Evolutionary conservation across 2,329 filamentous ascomycete genomes (phyloP).

Genomic region (Epichloe gansuensis): DNA sequence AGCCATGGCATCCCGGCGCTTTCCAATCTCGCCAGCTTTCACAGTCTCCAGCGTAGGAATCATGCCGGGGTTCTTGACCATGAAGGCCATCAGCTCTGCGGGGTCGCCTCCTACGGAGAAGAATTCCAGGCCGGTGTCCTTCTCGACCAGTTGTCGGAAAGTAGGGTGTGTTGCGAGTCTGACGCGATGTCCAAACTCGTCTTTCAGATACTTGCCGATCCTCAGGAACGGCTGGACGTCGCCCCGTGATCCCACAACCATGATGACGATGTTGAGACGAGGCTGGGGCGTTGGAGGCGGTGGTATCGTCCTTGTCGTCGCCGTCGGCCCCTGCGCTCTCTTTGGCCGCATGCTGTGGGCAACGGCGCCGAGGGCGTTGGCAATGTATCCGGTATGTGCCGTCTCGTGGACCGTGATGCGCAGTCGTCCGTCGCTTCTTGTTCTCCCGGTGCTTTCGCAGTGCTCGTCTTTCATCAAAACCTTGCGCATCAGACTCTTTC

Average conservation of each 20-base stretch:
- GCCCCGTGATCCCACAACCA: conserved; percentile 70
- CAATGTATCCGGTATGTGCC: conserved; percentile 56
- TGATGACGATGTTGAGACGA: conserved; percentile 65
- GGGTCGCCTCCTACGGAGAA: conserved; percentile 72
- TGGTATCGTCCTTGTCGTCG: conserved; percentile 13
- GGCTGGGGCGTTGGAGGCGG: conserved; percentile 26
- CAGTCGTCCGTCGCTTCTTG: conserved; percentile 58
- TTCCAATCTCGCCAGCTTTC: conserved; percentile 59
- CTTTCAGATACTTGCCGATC: conserved; percentile 59
- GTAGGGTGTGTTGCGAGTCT: conserved; percentile 68
- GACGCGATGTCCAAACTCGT: conserved; percentile 61
- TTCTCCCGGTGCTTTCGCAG: conserved; percentile 50
- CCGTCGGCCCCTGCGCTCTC: background rate
- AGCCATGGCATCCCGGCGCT: conserved; percentile 56
- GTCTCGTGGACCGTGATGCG: conserved; percentile 63
- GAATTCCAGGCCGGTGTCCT: conserved; percentile 64
- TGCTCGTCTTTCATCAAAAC: conserved; percentile 37
- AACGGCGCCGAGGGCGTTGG: conserved; percentile 58
- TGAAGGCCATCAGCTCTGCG: conserved; percentile 73
- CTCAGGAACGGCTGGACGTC: conserved; percentile 73
- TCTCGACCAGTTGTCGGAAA: conserved; percentile 63
- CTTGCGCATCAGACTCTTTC: conserved; percentile 1
- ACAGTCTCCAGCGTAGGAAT: conserved; percentile 64
- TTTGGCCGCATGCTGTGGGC: conserved; percentile 27
- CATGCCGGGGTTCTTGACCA: conserved; percentile 75